phyloP scores from a whole-genome alignment of 2,329 filamentous ascomycete genomes.

The Boeremia exigua region DNA sequence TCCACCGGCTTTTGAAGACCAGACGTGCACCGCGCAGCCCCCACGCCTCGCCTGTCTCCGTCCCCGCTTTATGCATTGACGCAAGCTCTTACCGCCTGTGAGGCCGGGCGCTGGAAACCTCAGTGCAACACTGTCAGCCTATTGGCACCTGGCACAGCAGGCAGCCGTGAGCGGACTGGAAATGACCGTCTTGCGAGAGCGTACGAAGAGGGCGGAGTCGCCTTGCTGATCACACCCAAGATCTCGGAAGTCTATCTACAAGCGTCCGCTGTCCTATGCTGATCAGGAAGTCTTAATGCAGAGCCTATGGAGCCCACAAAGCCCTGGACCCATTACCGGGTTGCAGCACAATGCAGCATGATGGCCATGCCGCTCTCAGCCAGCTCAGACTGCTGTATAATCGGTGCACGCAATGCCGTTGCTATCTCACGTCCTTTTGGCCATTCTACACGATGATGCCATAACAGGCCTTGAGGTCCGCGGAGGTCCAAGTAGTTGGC shows the following conservation, averaged over 20 bases:
- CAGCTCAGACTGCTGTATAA: too few species aligned
- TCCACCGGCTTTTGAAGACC: slow-evolving; percentile 2
- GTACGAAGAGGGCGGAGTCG: background rate
- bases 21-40: slow-evolving; percentile 11
- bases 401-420: background rate
- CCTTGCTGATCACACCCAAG: slow-evolving; percentile 12
- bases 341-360: too few species aligned
- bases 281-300: slow-evolving; percentile 2
- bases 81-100: slow-evolving; percentile 11
- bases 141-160: background rate
- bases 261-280: slow-evolving; percentile 6
- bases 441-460: background rate
- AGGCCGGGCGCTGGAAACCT: background rate
- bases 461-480: background rate
- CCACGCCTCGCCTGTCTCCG: slow-evolving; percentile 19
- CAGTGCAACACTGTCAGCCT: slow-evolving; percentile 2
- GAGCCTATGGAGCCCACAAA: background rate
- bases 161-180: background rate
- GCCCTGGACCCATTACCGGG: background rate
- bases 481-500: slow-evolving; percentile 1
- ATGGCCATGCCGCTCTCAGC: too few species aligned
- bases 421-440: background rate
- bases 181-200: background rate
- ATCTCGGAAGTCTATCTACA: background rate
- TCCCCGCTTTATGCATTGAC: slow-evolving; percentile 13